Percentiles rank a stretch among this genome's conserved stretches.
These are phyloP conservation scores for Moricandia moricandioides DNA, from an alignment of 345 rosid species.

Conservation along the genomic window DNA sequence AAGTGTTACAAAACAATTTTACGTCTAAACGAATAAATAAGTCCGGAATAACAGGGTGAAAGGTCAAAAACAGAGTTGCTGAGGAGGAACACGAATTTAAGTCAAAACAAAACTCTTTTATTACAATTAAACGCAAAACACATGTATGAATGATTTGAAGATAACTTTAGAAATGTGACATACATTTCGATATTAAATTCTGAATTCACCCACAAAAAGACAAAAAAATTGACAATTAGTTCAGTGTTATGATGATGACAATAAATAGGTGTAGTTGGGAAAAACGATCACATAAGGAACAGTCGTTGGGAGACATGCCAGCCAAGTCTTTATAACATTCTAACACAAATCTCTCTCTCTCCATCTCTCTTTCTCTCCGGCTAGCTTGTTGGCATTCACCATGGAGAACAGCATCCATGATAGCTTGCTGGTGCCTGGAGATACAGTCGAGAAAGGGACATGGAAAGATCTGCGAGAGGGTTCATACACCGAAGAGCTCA, in stretches of 20 bases:
- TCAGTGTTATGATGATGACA: neutral
- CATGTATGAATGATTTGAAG: neutral
- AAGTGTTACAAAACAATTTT: no score
- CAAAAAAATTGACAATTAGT: neutral
- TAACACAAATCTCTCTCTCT: neutral
- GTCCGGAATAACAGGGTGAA: neutral
- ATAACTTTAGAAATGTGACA: neutral
- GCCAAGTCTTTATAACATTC: neutral
- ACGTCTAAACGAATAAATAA: neutral
- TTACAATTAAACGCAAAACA: neutral
- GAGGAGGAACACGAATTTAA: neutral
- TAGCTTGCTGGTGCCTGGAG: slow-evolving; percentile 9
- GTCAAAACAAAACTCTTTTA: neutral
- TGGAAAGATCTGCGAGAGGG: slow-evolving; percentile 30
- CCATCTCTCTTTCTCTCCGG: neutral
- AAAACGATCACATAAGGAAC: neutral
- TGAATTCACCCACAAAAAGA: neutral
- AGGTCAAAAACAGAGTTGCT: neutral
- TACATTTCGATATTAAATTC: neutral
- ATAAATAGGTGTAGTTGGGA: neutral
- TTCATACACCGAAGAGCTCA: slow-evolving; percentile 43
- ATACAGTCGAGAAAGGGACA: slow-evolving; percentile 18
- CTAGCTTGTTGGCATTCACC: neutral
- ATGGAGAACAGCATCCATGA: slow-evolving; percentile 22
- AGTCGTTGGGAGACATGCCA: neutral